phyloP scores from a whole-genome alignment of 352 stramenopile species.

The Phytophthora foliorum region DNA sequence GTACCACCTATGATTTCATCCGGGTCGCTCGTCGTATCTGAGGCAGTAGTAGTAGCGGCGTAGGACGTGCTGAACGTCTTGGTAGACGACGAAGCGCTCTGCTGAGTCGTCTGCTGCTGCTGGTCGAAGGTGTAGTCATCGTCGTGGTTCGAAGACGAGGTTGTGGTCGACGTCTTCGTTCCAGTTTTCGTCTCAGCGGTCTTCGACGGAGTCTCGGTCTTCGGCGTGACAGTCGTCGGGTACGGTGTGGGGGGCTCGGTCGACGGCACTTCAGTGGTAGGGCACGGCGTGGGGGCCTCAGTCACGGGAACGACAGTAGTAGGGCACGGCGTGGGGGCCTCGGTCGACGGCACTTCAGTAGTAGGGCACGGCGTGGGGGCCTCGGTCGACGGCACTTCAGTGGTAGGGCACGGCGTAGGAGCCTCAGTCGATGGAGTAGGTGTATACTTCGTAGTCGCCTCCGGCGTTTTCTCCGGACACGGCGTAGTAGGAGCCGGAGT shows the following conservation, averaged over 20 bases:
- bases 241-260: constrained; percentile 12
- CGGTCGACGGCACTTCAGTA: constrained; percentile 7
- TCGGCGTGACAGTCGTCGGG: constrained; percentile 9
- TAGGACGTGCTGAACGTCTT: constrained; percentile 38
- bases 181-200: constrained; percentile 15
- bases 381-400: constrained; percentile 5
- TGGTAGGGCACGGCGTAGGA: constrained; percentile 26
- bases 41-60: constrained; percentile 16
- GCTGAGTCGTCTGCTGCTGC: constrained; percentile 25
- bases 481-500: constrained; percentile 31
- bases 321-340: constrained; percentile 17
- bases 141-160: constrained; percentile 26
- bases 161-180: constrained; percentile 16
- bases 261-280: constrained; percentile 13
- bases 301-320: constrained; percentile 17
- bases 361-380: constrained; percentile 2
- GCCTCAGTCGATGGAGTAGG: constrained; percentile 26
- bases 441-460: constrained; percentile 32
- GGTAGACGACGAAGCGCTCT: constrained; percentile 26
- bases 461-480: constrained; percentile 29
- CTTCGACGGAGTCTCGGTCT: constrained; percentile 10
- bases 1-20: not conserved
- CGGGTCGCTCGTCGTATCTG: not conserved
- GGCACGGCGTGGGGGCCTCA: constrained; percentile 23
- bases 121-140: constrained; percentile 25